Evolutionary conservation across 1,139 yeast species (phyloP), one percentile per base, ranked within the genome.

Genomic region (Geotrichum carabidarum): DNA sequence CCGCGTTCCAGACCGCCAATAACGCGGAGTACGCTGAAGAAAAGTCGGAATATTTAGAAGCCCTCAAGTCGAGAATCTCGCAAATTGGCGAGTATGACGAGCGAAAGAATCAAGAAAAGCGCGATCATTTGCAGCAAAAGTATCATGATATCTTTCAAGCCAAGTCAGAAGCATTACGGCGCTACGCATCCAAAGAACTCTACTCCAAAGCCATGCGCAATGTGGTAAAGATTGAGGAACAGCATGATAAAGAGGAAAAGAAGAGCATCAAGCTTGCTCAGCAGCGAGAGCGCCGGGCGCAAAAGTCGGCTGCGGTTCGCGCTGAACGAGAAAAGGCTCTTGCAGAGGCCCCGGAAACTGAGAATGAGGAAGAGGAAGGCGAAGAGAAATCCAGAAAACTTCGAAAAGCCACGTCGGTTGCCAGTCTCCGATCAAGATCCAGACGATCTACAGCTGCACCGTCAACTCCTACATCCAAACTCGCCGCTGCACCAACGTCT

Each of bases 161-260:
- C 8, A 57, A 62, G 15, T 56, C 65, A 0, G 57, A 57, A n/a
- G 59, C 56, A 22, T 59, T 62, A 15, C 58, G 66, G 15, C 58
- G 56, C 27, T 53, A 58, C 44, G 69, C 68, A 8, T 58, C 59
- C 14, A 51, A 53, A 44, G 65, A 60, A 18, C 58, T 65, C 22
- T 61, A 59, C 37, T 64, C 62, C 12, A 50, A 50, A n/a, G 69
- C 69, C 3, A 57, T 63, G 61, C 54, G 53, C 12, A 49, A 59
- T 11, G 66, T 65, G 12, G 42, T 58, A 18, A 55, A 52, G 44
- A 55, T 57, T 45, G 68, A 59, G 47, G 63, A 57, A 31, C 53
- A 36, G 17, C 37, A 35, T 5, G 58, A 55, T 50, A 59, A 50
- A 48, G 60, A 63, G 53, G 57, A 57, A 49, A 52, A 56, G 58